These are phyloP conservation scores for Ogataea methanolica DNA, from an alignment of 805 yeast genomes.

Conservation along the genomic window DNA sequence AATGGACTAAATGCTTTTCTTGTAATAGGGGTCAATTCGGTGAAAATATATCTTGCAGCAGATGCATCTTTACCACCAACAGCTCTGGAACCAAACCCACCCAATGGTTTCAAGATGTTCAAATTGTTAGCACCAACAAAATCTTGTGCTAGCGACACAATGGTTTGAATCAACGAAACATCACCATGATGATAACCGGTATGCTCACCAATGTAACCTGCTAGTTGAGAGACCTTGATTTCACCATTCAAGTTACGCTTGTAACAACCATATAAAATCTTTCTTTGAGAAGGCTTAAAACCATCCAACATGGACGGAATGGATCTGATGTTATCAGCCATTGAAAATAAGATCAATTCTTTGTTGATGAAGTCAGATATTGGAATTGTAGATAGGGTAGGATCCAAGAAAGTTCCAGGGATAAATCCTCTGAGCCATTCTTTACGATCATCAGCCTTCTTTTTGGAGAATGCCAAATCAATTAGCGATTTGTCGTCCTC, in stretches of 20 bases:
- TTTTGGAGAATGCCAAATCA: conserved; percentile 91
- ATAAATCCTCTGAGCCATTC: conserved; percentile 90
- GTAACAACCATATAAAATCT: conserved; percentile 83
- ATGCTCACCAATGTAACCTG: conserved; percentile 82
- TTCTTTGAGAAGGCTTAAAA: conserved; percentile 94
- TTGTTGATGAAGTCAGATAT: conserved; percentile 92
- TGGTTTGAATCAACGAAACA: conserved; percentile 78
- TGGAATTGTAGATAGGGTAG: conserved; percentile 69
- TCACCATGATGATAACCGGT: conserved; percentile 98
- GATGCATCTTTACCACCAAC: conserved; percentile 98
- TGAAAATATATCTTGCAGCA: conserved; percentile 95
- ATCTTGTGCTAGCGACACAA: conserved; percentile 91
- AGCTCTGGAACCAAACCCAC: conserved; percentile 94
- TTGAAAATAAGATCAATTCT: conserved; percentile 88
- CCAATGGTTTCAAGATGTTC: conserved; percentile 81
- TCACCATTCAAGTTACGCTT: conserved; percentile 73
- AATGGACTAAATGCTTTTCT: conserved; percentile 69
- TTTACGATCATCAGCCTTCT: conserved; percentile 94
- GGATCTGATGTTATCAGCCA: conserved; percentile 95
- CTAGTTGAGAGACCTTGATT: conserved; percentile 85
- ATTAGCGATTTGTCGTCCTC: conserved; percentile 72
- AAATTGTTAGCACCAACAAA: conserved; percentile 90
- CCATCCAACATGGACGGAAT: conserved; percentile 95
- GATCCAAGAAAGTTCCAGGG: conserved; percentile 91
- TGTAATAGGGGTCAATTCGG: conserved; percentile 75